Base-by-base conservation (phyloP, 208 protist genomes). In the Crithidia brevicula region DNA sequence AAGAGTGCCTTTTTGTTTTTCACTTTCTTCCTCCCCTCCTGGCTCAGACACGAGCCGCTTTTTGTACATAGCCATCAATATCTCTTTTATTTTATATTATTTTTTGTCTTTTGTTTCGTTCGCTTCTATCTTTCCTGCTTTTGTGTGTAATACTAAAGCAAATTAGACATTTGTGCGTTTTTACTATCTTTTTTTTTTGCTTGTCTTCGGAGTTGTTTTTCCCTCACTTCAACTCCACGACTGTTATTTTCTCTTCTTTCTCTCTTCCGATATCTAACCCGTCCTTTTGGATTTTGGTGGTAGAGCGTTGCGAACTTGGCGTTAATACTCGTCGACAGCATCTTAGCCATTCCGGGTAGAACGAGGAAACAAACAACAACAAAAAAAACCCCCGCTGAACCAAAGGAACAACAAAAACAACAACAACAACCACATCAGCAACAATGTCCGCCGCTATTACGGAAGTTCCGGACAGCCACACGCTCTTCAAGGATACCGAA, bases 401-500 rank as follows among this genome's bases (percentile, higher is more conserved):
- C n/a, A n/a, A n/a, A n/a, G 36, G 9, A 42, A 42, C 7, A 13
- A 42, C 9, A 16, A 42, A 13, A 42, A 42, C 16, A 47, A 20
- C 10, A n/a, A 47, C 16, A 47, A n/a, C 42, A 47, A 10, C 15
- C 22, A 6, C 42, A n/a, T n/a, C 16, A 15, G 30, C 22, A 30
- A 28, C 5, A n/a, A 74, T 64, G 22, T 56, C 64, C 20, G 43
- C 53, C 8, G 52, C 50, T 28, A 52, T 79, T 23, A 70, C 60
- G 2, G 83, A 89, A 53, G 67, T 82, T 1, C 79, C 77, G 0
- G 83, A 93, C 49, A 88, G 82, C 74, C 63, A 73, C 42, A 82
- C 74, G 31, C 63, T 79, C 30, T 94, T 92, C 79, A 72, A 78
- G n/a, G 89, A 94, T 47, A 83, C 72, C 22, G 73, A 83, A 34